Conservation (phyloP, 495 filamentous ascomycete species). For the Penicillium parvum region DNA sequence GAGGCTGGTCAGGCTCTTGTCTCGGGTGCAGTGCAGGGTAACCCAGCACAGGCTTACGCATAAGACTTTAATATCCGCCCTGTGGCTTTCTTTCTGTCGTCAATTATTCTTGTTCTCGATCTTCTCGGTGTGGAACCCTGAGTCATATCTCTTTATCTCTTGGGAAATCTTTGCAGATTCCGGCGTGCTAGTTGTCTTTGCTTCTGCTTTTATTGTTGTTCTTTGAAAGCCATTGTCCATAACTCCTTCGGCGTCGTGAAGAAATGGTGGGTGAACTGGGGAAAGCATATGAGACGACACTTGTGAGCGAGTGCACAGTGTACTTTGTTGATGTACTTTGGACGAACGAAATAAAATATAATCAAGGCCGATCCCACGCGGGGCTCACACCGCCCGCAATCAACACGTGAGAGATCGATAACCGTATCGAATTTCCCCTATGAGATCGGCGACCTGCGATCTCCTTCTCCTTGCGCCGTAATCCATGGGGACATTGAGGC, state of each 20-base stretch:
- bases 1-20: constrained; percentile 37
- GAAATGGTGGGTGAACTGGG: constrained; percentile 25
- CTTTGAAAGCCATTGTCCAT: constrained; percentile 25
- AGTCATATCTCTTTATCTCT: constrained; percentile 9
- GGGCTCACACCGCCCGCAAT: constrained; percentile 26
- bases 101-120: background rate
- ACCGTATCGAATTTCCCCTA: constrained; percentile 24
- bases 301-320: constrained; percentile 6
- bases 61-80: constrained; percentile 11
- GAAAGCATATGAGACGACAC: constrained; percentile 16
- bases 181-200: constrained; percentile 13
- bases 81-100: constrained; percentile 1
- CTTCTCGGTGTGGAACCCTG: constrained; percentile 1
- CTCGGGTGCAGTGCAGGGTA: constrained; percentile 30
- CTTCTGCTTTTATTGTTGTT: constrained; percentile 7
- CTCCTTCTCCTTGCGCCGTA: background rate
- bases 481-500: constrained; percentile 13
- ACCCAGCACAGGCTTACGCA: constrained; percentile 28
- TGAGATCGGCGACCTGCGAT: constrained; percentile 1
- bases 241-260: constrained; percentile 29
- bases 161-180: constrained; percentile 14
- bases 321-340: background rate
- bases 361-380: constrained; percentile 4
- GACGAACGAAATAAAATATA: background rate
- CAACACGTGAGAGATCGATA: constrained; percentile 29